Base-by-base conservation (phyloP, 768 basidiomycete genomes). In the Termitomyces bulborhizus region DNA sequence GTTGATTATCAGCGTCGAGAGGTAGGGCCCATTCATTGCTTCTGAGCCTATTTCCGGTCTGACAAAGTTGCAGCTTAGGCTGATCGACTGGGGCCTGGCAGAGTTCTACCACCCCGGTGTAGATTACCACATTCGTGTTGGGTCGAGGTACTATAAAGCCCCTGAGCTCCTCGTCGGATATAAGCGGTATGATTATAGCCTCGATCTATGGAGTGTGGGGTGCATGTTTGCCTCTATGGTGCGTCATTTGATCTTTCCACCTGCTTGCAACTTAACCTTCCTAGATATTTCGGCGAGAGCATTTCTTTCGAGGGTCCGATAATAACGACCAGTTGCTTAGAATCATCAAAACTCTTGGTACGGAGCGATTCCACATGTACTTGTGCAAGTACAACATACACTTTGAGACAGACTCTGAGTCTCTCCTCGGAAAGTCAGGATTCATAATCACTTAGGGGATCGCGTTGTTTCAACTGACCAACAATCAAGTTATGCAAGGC, bases 191-290 rank as follows among this genome's bases (percentile, higher is more conserved):
- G 85, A 88, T 67, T 86, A 86, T 63, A 81, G 79, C 60, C 72
- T 88, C 39, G 85, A 87, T 60, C 77, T 88, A 69, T 88, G 86
- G 86, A 82, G 81, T 67, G 70, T 85, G 54, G 86, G 86, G 16
- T 87, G 86, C 68, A 88, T 86, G 81, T 80, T 85, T 56, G 86
- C 85, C 3, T 79, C 81, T 32, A 87, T 88, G 84, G 85, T 86
- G 52, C 58, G 80, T 32, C 11, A n/a, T 41, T 34, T 42, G 9
- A 49, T 31, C 45, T 45, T 26, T 37, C 31, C 24, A 26, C 46
- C 7, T 32, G 41, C 34, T 29, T 53, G 40, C 34, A 34, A 21
- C 40, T 52, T 47, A 51, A 27, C 21, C 36, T 13, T 16, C 6
- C 11, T 48, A 87, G 85, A 82, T 88, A 56, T 87, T 88, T 71